Base-by-base conservation (phyloP, 2,329 filamentous ascomycete genomes). In the Exophiala bonariae region DNA sequence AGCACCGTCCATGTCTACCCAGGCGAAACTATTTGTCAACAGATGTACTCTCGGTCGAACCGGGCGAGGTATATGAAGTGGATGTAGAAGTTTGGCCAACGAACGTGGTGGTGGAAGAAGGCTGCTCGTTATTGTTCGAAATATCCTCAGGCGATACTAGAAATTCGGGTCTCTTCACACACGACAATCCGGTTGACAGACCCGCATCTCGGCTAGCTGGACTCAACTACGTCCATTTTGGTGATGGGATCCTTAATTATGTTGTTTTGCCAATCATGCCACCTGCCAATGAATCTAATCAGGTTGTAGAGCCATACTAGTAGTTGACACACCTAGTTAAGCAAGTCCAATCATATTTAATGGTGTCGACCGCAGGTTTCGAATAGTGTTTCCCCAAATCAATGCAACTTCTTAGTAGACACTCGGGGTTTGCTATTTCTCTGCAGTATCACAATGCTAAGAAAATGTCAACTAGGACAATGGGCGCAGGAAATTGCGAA, bases 11-110 rank as follows among this genome's bases (percentile, higher is more conserved):
- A 0, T 77, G 66, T 49, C 62, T 79, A 3, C 75, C 76, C 1
- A 68, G 73, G 52, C 69, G 76, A 14, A 70, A 79, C 41, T 79
- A 79, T 56, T 69, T 69, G 49, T 73, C 70, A 36, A 75, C 67
- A 0, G 75, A 78, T 49, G 66, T 68, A 3, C 64, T 62, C 14
- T 71, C 74, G 5, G 74, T 79, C 5, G 66, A 74, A 23, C 68
- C 71, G 0, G 74, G 74, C 3, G 73, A 76, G 38, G 66, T 78
- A 0, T 78, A 79, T 48, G 62, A 66, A 0, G 71, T 78, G 3
- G 76, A 79, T 52, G 67, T 79, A 14, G 65, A 67, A 50, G 52
- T 67, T 28, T 67, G 65, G 66, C 64, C 64, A 8, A 67, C 63
- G 1, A 67, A 68, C 37, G 63, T 67, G 2, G 61, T 67, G 3